Evolutionary conservation across 208 protist species (phyloP), one percentile per base, ranked within the genome.

Genomic region (Trypanosoma theileri): DNA sequence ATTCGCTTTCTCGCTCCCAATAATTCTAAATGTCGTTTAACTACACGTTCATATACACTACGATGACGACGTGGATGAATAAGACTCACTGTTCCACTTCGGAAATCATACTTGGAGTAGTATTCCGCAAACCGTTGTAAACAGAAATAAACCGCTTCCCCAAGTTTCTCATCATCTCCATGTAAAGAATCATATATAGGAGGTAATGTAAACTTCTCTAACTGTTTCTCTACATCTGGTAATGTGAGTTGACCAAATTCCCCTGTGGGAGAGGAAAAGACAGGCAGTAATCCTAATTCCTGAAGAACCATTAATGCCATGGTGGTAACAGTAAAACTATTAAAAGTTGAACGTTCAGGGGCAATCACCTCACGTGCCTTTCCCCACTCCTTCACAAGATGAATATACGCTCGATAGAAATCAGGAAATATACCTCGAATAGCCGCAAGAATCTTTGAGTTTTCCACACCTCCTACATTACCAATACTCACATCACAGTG

Each of bases 281-380:
- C 70, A 10, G 91, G 91, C 17, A 96, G 66, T 59, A 96, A 71
- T 6, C 85, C 85, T 28, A 96, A 75, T 66, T 96, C 91, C 74
- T 96, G 91, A 58, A 96, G 69, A 56, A 96, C 91, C 91, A 93
- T 96, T 35, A 93, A 75, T 8, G 88, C 71, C 88, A 96, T 96
- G 16, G 84, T 92, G 0, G 91, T 96, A 41, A 94, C 77, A 66
- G 91, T 92, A 63, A 96, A 96, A 73, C 88, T 94, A 77, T 93
- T 96, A 73, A 96, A 92, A 50, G 79, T 91, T 14, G 58, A 61
- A 62, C 92, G 91, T 41, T 93, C 88, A 1, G 91, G 91, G 21
- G 86, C 75, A 56, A 96, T 81, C 57, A 96, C 77, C 71, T 96
- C 88, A 3, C 85, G 76, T 26, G 69, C 70, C 75, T 96, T 96